Conservation (phyloP, 2,329 filamentous ascomycete species). For the Lachnellula subtilissima region DNA sequence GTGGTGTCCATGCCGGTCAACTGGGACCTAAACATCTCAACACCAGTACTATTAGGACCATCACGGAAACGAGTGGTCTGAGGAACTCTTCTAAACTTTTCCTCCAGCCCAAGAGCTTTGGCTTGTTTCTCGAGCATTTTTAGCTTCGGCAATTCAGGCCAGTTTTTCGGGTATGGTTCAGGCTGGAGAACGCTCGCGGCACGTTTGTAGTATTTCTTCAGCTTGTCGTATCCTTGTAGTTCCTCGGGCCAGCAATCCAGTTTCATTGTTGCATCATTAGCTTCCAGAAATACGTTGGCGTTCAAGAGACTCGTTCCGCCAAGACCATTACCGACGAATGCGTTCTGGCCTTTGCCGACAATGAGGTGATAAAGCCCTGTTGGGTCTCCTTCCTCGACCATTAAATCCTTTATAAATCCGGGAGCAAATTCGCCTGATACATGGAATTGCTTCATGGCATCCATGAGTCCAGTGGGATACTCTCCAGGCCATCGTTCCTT, state of each 20-base stretch:
- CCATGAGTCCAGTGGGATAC: conserved; percentile 47
- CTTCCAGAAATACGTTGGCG: conserved; percentile 61
- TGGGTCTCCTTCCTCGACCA: conserved; percentile 46
- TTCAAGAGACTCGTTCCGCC: conserved; percentile 64
- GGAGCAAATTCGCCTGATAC: conserved; percentile 50
- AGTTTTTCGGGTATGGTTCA: conserved; percentile 51
- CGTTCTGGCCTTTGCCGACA: conserved; percentile 59
- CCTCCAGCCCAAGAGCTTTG: conserved; percentile 42
- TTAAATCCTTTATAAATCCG: conserved; percentile 36
- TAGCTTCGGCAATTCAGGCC: conserved; percentile 54
- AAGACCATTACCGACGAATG: conserved; percentile 43
- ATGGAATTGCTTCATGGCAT: conserved; percentile 49
- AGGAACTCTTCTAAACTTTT: conserved; percentile 51
- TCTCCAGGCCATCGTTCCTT: conserved; percentile 63
- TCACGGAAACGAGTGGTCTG: conserved; percentile 61
- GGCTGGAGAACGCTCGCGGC: conserved; percentile 55
- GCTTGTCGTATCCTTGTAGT: conserved; percentile 40
- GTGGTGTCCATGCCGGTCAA: conserved; percentile 59
- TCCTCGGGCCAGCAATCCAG: conserved; percentile 56
- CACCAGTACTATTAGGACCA: conserved; percentile 58
- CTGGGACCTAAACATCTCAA: conserved; percentile 56
- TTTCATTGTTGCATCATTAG: conserved; percentile 49
- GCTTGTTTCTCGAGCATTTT: conserved; percentile 54
- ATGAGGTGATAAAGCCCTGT: conserved; percentile 61
- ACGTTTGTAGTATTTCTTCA: conserved; percentile 53